Evolutionary conservation across 1,139 yeast genomes (phyloP).

Genomic region (Suhomyces panamericanus): DNA sequence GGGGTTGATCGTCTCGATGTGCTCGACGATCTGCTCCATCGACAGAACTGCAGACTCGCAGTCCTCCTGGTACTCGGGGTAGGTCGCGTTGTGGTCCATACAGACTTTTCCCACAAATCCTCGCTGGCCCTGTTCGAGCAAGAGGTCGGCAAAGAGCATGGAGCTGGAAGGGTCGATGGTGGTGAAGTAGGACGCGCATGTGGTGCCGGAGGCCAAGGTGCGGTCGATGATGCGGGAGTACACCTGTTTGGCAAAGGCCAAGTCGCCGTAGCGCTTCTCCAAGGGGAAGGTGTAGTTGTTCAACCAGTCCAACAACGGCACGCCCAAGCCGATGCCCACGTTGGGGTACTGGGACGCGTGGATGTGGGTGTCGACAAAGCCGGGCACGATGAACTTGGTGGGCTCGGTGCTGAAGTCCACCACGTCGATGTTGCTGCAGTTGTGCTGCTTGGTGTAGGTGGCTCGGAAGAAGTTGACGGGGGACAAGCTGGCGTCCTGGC

Average conservation of each 20-base stretch:
- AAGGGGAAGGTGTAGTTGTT: constrained; percentile 84
- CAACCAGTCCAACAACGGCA: constrained; percentile 88
- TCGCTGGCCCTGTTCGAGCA: constrained; percentile 70
- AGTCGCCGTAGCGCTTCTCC: constrained; percentile 52
- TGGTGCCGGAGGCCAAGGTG: constrained; percentile 79
- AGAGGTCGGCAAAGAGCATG: constrained; percentile 70
- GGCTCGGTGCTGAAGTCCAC: constrained; percentile 32
- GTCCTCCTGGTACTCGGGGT: constrained; percentile 70
- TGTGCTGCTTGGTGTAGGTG: constrained; percentile 1
- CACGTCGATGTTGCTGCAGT: constrained; percentile 21
- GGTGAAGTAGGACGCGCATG: constrained; percentile 89
- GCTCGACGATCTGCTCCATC: constrained; percentile 56
- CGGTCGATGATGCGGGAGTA: constrained; percentile 65
- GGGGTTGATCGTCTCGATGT: constrained; percentile 56
- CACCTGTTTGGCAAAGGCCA: constrained; percentile 55
- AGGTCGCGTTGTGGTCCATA: constrained; percentile 63
- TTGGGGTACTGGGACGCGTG: constrained; percentile 98
- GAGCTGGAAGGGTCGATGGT: constrained; percentile 81
- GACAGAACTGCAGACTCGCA: constrained; percentile 59
- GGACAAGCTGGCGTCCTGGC: constrained; percentile 1
- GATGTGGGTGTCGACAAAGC: constrained; percentile 91
- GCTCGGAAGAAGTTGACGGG: constrained; percentile 12
- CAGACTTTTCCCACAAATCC: constrained; percentile 95
- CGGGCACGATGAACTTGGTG: constrained; percentile 74
- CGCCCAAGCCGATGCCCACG: constrained; percentile 82